phyloP scores from a whole-genome alignment of 1,284 basidiomycete genomes.

The Sanghuangporus baumii region DNA sequence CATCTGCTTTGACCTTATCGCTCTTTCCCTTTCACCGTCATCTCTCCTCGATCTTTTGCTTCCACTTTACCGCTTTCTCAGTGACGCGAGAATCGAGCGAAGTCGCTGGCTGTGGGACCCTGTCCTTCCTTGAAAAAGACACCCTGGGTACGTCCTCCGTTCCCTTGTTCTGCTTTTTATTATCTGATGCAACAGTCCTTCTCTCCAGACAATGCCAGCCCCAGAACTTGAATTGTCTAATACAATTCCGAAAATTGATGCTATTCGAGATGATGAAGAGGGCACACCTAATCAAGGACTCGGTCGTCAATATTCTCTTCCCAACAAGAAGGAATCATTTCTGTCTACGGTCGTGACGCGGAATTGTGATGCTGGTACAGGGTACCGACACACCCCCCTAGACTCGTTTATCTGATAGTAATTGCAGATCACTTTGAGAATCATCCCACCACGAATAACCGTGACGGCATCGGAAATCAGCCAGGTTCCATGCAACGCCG shows the following conservation, averaged over 20 bases:
- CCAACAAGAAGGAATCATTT: not conserved
- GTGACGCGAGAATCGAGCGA: not conserved
- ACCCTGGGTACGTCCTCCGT: not conserved
- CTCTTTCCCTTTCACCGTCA: not conserved
- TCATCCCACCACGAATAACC: not conserved
- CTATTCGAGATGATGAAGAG: not conserved
- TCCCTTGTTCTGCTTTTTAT: not conserved
- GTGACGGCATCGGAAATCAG: not conserved
- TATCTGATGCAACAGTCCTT: not conserved
- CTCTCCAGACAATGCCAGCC: not conserved
- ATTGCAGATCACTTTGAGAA: not conserved
- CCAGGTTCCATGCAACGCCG: not conserved
- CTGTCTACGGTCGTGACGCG: not conserved
- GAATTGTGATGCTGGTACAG: not conserved
- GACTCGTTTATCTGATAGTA: not conserved
- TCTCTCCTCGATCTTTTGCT: not conserved
- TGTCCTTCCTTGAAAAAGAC: not conserved
- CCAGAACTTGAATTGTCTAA: not conserved
- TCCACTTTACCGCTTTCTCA: not conserved
- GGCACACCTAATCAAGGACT: not conserved
- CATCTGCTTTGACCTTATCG: not conserved
- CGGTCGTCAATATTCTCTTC: not conserved
- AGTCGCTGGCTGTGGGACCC: not conserved
- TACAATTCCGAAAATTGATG: conserved; percentile 8
- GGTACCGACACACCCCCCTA: not conserved